A percentile compares a stretch with the other conserved stretches of the same genome.
Evolutionary conservation across 176 grass and related monocot species (phyloP).

Genomic region (Zoysia pacifica): DNA sequence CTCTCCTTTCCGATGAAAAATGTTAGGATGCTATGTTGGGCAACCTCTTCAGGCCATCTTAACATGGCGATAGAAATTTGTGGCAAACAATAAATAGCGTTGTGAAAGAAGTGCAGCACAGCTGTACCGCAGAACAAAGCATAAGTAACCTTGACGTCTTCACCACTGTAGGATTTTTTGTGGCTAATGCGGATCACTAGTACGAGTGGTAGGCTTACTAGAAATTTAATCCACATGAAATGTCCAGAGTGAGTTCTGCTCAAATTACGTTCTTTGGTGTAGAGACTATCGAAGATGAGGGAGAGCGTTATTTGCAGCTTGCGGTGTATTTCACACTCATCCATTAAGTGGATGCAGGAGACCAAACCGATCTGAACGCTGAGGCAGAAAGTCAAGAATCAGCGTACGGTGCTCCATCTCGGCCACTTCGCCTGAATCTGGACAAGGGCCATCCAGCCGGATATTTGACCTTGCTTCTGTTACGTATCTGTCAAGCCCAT

Average conservation of each 20-base stretch:
- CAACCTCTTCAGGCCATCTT: neutral
- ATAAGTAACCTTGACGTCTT: neutral
- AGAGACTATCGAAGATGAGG: neutral
- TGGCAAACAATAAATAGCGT: neutral
- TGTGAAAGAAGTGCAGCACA: neutral
- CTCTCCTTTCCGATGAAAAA: neutral
- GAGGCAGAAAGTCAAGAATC: neutral
- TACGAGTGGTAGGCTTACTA: too few relatives aligned
- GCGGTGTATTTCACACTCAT: fast-evolving
- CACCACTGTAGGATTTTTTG: neutral
- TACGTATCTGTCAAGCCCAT: neutral
- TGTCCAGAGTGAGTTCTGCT: too few relatives aligned
- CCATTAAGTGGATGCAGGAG: neutral
- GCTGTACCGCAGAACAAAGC: neutral
- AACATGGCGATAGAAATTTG: too few relatives aligned
- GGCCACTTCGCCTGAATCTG: too few relatives aligned
- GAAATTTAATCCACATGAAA: too few relatives aligned
- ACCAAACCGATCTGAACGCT: neutral
- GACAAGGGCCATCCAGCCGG: too few relatives aligned
- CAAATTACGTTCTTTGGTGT: neutral
- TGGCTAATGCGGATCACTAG: neutral
- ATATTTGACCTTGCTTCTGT: neutral
- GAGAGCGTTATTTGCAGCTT: neutral
- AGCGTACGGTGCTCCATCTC: neutral
- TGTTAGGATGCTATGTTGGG: neutral